These are phyloP conservation scores for Pyronema domesticum DNA, from an alignment of 495 filamentous ascomycete genomes.

Conservation along the genomic window DNA sequence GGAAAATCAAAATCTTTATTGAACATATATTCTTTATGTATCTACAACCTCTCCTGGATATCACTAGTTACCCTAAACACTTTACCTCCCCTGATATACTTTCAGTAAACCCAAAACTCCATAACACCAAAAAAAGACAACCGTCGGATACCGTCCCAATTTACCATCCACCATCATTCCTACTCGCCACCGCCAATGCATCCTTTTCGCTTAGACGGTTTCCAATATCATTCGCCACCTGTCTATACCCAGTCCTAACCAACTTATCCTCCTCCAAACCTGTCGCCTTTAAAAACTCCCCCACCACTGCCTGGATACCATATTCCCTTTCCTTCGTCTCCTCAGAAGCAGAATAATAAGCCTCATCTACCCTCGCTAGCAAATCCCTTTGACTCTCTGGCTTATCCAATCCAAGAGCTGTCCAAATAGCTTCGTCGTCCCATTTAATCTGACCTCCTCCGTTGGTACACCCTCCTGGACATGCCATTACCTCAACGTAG, in stretches of 20 bases:
- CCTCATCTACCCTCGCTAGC: slow-evolving; percentile 75
- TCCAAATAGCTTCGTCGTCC: slow-evolving; percentile 25
- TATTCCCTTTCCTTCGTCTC: slow-evolving; percentile 20
- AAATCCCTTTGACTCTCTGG: slow-evolving; percentile 65
- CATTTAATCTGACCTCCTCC: slow-evolving; percentile 88
- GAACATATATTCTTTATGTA: too few species aligned
- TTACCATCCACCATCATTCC: slow-evolving; percentile 89
- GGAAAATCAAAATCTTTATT: too few species aligned
- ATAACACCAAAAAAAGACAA: too few species aligned
- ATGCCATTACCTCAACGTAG: slow-evolving; percentile 98
- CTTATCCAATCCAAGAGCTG: slow-evolving; percentile 36
- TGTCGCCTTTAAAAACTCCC: slow-evolving; percentile 39
- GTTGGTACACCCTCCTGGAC: slow-evolving; percentile 93
- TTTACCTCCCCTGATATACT: too few species aligned
- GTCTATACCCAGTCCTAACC: slow-evolving; percentile 68
- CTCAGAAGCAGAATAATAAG: slow-evolving; percentile 72
- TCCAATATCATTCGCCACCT: slow-evolving; percentile 88
- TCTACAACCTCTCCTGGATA: too few species aligned
- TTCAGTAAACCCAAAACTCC: too few species aligned
- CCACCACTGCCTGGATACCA: slow-evolving; percentile 13
- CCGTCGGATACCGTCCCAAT: too few species aligned
- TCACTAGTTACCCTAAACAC: too few species aligned
- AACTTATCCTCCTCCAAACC: slow-evolving; percentile 53
- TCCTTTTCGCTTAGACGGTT: slow-evolving; percentile 45
- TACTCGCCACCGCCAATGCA: slow-evolving; percentile 76